Base-by-base conservation (phyloP, 1,139 yeast species). In the Diutina rugosa region DNA sequence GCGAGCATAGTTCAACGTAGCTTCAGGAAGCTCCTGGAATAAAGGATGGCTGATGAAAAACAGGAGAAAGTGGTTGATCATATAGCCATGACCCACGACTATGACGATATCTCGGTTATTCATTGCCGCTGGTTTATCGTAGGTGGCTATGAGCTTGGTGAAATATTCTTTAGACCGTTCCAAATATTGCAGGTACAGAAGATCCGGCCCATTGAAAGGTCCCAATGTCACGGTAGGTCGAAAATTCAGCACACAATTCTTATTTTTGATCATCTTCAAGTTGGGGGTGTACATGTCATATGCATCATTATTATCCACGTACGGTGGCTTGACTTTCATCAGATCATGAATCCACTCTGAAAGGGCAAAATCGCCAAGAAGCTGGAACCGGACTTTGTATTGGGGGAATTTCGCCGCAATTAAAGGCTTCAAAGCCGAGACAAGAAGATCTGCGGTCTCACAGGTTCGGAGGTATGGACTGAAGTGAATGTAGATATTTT, bases 271-370 rank as follows among this genome's bases (percentile, higher is more conserved):
- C 52, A 64, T 60, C 62, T 73, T 74, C 56, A 75, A 63, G 61
- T 76, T 76, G 44, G 79, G 79, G 6, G 78, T 76, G 59, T 75
- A 76, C 79, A 76, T 74, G 59, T 74, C 72, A 63, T 76, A 76
- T 6, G 79, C 80, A 61, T 75, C 79, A 58, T 73, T 73, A 46
- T 78, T 72, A 63, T 76, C 80, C 32, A 65, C 60, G 59, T 73
- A 74, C 3, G 79, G 79, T 6, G 80, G 79, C 59, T 74, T 72
- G 56, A 72, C 68, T 56, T 65, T 66, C 80, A 76, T 76, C 55
- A 71, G 69, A 57, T 75, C 79, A 59, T 76, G 80, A 59, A 76
- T 69, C 80, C 80, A 76, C 61, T 76, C 80, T 55, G 76, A 71
- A 45, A 76, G 64, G 14, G 80, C 80, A 67, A 76, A 76, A 62